Evolutionary conservation across 2,329 filamentous ascomycete genomes (phyloP).

Genomic region (Penicillium rolfsii): DNA sequence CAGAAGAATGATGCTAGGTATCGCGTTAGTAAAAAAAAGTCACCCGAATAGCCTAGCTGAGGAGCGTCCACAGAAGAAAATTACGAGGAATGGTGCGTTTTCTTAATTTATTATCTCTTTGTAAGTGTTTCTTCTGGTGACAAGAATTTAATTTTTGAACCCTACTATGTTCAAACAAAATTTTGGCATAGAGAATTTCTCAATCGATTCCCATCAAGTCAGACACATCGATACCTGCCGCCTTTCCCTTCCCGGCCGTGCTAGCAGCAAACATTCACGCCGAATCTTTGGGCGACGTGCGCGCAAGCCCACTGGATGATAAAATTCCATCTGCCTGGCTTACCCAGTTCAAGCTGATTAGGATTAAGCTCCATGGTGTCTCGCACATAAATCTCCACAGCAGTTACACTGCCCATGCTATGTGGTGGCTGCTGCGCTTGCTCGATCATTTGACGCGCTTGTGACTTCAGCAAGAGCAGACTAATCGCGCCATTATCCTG

Average conservation of each 20-base stretch:
- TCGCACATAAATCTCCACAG: not conserved
- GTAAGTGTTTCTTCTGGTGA: not conserved
- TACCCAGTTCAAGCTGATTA: not conserved
- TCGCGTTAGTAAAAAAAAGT: too few relatives aligned
- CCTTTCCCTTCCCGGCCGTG: not conserved
- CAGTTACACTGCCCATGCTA: not conserved
- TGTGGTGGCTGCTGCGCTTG: not conserved
- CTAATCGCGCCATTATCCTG: not conserved
- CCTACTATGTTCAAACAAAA: not conserved
- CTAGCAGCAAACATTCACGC: not conserved
- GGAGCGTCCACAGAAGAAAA: too few relatives aligned
- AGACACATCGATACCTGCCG: not conserved
- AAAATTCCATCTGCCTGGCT: not conserved
- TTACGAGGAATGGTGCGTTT: too few relatives aligned
- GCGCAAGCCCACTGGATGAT: not conserved
- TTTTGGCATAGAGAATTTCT: not conserved
- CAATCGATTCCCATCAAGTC: not conserved
- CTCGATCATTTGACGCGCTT: not conserved
- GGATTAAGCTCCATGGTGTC: not conserved
- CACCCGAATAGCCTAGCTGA: too few relatives aligned
- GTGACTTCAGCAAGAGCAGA: not conserved
- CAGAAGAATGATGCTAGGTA: not conserved
- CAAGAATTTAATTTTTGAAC: not conserved
- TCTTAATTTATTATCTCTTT: not conserved
- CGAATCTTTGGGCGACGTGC: not conserved